Conservation (phyloP, 345 rosid genomes). For the Arabis hirsuta region DNA sequence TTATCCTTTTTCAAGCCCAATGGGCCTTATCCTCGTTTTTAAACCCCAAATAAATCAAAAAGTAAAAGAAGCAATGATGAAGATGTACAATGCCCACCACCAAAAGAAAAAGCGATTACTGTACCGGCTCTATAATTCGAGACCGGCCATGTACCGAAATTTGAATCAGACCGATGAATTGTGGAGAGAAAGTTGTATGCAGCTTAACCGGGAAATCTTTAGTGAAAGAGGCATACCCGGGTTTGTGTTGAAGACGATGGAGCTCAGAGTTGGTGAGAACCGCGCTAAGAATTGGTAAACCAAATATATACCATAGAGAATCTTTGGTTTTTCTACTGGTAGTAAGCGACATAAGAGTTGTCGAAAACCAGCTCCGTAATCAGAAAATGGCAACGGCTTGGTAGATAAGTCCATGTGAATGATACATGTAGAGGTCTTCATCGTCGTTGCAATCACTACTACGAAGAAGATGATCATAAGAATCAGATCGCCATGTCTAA, state of each 20-base stretch:
- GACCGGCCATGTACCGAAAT: conserved; percentile 42
- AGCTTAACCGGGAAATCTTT: conserved; percentile 39
- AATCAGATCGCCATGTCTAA: conserved; percentile 23
- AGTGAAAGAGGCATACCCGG: conserved; percentile 46
- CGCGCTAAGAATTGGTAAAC: conserved; percentile 50
- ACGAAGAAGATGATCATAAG: background rate
- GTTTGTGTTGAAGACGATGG: conserved; percentile 40
- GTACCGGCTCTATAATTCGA: conserved; percentile 44
- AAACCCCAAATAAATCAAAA: too few relatives aligned
- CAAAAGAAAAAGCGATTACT: background rate
- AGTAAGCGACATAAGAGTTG: conserved; percentile 37
- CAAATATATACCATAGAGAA: conserved; percentile 44
- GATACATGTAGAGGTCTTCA: conserved; percentile 33
- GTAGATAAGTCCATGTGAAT: conserved; percentile 43
- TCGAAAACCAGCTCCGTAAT: conserved; percentile 42
- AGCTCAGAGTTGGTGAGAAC: conserved; percentile 48
- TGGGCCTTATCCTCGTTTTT: background rate
- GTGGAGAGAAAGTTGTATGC: conserved; percentile 43
- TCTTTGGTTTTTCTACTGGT: conserved; percentile 30
- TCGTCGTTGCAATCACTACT: background rate
- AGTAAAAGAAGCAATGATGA: too few relatives aligned
- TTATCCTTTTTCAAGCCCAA: background rate
- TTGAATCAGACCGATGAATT: conserved; percentile 38
- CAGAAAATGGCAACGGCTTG: conserved; percentile 42
- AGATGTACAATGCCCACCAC: too few relatives aligned